Base-by-base conservation (phyloP, 495 filamentous ascomycete genomes). In the Podospora comata region DNA sequence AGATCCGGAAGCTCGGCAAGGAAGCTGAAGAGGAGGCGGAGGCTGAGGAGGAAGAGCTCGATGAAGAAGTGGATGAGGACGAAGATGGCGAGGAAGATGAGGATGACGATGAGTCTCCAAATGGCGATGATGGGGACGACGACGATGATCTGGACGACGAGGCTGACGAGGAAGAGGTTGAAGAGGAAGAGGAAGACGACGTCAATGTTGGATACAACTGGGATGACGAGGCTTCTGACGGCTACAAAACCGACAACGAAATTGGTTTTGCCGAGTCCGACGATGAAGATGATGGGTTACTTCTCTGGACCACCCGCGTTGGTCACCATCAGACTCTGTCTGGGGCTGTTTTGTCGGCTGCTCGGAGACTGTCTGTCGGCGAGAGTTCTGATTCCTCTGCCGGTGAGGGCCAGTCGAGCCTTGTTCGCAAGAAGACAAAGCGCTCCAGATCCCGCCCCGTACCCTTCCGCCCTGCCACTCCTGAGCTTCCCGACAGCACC, bases 191-290 rank as follows among this genome's bases (percentile, higher is more conserved):
- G 53, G 64, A 66, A 2, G 77, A 82, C 48, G 81, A 81, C 32
- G 78, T 75, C 23, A 79, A 80, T 44, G 81, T 84, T 4, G 85
- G 87, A 32, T 88, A 89, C 70, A 85, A 80, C 13, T 92, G 89
- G 61, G 86, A 90, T 57, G 87, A 90, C 67, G 88, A 91, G 63
- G 79, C 77, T n/a, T 83, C 84, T 48, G 91, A 89, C 74, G 92
- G 92, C 13, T 94, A 94, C 71, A 92, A 97, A 71, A 95, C 93
- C n/a, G 94, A 98, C 76, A 93, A 97, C 73, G 95, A 99, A 79
- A 88, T 88, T 69, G 95, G 95, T 2, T 97, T 97, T 74, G 94
- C 93, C 57, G 91, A 90, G 15, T 94, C 92, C 0, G 94, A 97
- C 69, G 91, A 97, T 71, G 91, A 91, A 55, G 92, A 92, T 67